Evolutionary conservation across 2,329 filamentous ascomycete species (phyloP).

Genomic region (Dothistroma septosporum): DNA sequence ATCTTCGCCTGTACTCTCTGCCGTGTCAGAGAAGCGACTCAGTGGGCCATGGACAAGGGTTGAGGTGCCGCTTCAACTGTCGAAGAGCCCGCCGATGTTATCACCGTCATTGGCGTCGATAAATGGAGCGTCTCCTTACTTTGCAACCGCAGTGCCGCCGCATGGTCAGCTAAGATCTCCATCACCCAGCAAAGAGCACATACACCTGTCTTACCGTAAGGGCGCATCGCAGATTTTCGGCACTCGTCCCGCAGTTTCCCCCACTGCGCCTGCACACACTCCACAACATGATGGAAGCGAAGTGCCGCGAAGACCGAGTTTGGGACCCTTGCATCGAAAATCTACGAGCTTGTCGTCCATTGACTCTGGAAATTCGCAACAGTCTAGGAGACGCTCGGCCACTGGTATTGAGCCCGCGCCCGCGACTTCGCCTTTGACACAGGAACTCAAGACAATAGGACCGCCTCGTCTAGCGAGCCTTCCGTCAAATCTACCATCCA

Average conservation of each 20-base stretch:
- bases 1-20: constrained; percentile 37
- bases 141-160: constrained; percentile 25
- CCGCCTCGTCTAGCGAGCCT: constrained; percentile 18
- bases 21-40: constrained; percentile 25
- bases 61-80: constrained; percentile 12
- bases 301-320: constrained; percentile 13
- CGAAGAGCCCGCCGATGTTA: constrained; percentile 30
- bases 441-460: constrained; percentile 14
- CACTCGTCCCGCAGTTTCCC: constrained; percentile 22
- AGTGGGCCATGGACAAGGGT: constrained; percentile 21
- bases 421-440: constrained; percentile 20
- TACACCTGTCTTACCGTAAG: constrained; percentile 48
- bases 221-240: constrained; percentile 48
- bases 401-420: constrained; percentile 23
- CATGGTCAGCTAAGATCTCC: constrained; percentile 34
- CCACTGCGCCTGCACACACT: constrained; percentile 6
- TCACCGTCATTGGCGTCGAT: constrained; percentile 33
- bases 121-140: constrained; percentile 31
- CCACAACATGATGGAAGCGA: constrained; percentile 1
- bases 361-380: constrained; percentile 37
- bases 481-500: constrained; percentile 21
- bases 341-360: constrained; percentile 45
- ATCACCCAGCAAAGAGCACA: constrained; percentile 46
- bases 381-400: constrained; percentile 31
- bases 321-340: constrained; percentile 24